Conservation (phyloP, 1,139 yeast species). For the Magnusiomyces paraingens region DNA sequence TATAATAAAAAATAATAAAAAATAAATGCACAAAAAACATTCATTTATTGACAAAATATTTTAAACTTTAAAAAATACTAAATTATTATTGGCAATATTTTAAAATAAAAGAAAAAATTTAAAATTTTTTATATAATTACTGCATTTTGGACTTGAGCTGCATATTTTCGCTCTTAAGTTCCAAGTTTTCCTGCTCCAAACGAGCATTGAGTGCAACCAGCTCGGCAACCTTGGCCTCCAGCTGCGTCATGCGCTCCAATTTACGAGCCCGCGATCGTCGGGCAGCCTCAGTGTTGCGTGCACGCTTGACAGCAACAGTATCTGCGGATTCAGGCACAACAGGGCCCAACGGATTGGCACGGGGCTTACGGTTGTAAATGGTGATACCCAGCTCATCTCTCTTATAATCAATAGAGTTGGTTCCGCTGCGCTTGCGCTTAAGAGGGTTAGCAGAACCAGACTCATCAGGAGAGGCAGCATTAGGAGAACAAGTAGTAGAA, state of each 20-base stretch:
- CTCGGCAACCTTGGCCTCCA: slow-evolving; percentile 73
- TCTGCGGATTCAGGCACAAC: slow-evolving; percentile 43
- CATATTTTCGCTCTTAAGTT: slow-evolving; percentile 9
- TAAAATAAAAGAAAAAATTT: no score
- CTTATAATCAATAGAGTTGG: slow-evolving; percentile 23
- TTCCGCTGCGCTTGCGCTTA: slow-evolving; percentile 14
- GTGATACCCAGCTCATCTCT: slow-evolving; percentile 36
- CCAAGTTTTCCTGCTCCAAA: slow-evolving; percentile 35
- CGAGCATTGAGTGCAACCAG: slow-evolving; percentile 38
- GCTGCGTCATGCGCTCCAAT: slow-evolving; percentile 83
- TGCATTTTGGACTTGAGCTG: neutral
- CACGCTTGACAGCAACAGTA: slow-evolving; percentile 55
- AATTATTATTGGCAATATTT: no score
- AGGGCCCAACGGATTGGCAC: slow-evolving; percentile 50
- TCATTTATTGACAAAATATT: no score
- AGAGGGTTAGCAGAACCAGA: slow-evolving; percentile 5
- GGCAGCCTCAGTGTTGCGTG: slow-evolving; percentile 97
- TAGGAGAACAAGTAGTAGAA: neutral
- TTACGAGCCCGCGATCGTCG: slow-evolving; percentile 94
- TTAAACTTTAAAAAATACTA: no score
- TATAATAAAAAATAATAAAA: no score
- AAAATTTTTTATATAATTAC: no score
- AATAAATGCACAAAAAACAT: no score
- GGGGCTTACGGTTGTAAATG: slow-evolving; percentile 36
- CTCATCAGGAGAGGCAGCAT: neutral